Conservation (phyloP, 2,329 filamentous ascomycete genomes). For the Penicillium sp. region DNA sequence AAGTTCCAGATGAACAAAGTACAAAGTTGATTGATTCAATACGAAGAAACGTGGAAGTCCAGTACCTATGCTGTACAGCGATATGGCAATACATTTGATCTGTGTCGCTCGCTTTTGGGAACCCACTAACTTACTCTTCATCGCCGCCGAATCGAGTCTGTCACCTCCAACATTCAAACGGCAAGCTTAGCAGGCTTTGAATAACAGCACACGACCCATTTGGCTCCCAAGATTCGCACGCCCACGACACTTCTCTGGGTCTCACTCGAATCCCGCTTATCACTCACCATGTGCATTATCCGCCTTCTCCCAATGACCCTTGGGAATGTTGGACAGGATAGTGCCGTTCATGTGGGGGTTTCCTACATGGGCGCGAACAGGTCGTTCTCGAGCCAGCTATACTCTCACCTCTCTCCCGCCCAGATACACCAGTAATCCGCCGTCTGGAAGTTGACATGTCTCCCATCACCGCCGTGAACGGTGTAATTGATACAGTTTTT, state of each 20-base stretch:
- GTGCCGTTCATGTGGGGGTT: slow-evolving; percentile 51
- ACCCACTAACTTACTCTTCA: neutral
- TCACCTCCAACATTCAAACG: slow-evolving; percentile 13
- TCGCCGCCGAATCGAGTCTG: neutral
- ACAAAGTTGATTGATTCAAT: neutral
- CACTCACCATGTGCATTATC: slow-evolving; percentile 55
- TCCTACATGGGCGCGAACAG: slow-evolving; percentile 55
- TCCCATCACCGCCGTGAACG: slow-evolving; percentile 60
- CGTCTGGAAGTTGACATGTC: slow-evolving; percentile 54
- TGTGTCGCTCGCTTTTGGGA: neutral
- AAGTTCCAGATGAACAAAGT: neutral
- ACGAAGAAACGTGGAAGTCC: neutral
- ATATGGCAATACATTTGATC: neutral
- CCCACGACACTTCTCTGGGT: slow-evolving; percentile 53
- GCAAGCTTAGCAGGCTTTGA: slow-evolving; percentile 48
- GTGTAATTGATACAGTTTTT: slow-evolving; percentile 48
- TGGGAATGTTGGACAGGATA: slow-evolving; percentile 52
- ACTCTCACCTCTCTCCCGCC: slow-evolving; percentile 58
- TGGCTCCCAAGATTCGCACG: slow-evolving; percentile 54
- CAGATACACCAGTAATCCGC: slow-evolving; percentile 58
- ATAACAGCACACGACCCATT: slow-evolving; percentile 51
- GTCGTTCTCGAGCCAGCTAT: slow-evolving; percentile 60
- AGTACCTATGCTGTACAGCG: neutral
- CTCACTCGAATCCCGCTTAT: slow-evolving; percentile 52
- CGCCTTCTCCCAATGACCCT: slow-evolving; percentile 56